Conservation (phyloP, 139 green algal species). For the Ettlia oleoabundans region DNA sequence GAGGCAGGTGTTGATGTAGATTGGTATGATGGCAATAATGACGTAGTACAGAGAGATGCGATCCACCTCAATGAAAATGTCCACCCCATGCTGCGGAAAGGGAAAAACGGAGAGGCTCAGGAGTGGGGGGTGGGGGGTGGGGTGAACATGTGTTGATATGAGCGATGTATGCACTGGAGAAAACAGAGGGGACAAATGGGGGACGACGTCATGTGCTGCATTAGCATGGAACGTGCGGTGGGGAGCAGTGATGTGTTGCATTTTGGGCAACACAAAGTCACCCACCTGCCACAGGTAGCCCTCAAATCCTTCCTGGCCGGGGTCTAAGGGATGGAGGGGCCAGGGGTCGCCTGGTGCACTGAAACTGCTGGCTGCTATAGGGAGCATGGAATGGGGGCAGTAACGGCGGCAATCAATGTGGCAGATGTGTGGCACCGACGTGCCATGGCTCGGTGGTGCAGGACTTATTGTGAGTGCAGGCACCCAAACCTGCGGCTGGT, state of each 20-base stretch:
- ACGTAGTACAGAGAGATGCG: slow-evolving; percentile 32
- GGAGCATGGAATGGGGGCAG: not conserved
- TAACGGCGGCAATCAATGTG: no score
- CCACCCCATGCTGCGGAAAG: not conserved
- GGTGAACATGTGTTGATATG: not conserved
- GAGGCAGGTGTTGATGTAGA: slow-evolving; percentile 37
- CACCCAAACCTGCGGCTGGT: not conserved
- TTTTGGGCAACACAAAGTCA: not conserved
- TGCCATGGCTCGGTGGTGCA: no score
- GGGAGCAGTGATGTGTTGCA: not conserved
- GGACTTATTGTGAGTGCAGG: not conserved
- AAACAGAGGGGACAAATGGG: not conserved
- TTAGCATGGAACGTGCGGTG: not conserved
- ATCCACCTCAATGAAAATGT: slow-evolving; percentile 10
- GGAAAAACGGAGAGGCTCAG: not conserved
- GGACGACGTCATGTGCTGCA: not conserved
- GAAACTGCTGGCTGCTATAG: slow-evolving; percentile 7
- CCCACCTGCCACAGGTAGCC: slow-evolving; percentile 16
- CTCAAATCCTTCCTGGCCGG: not conserved
- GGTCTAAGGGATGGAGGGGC: slow-evolving; percentile 19
- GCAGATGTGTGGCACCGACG: no score
- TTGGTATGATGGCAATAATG: slow-evolving; percentile 40
- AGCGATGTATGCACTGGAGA: not conserved
- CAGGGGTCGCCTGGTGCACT: slow-evolving; percentile 24
- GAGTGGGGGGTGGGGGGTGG: not conserved